Base-by-base conservation (phyloP, 2,329 filamentous ascomycete species). In the Chrysoporthe cubensis region DNA sequence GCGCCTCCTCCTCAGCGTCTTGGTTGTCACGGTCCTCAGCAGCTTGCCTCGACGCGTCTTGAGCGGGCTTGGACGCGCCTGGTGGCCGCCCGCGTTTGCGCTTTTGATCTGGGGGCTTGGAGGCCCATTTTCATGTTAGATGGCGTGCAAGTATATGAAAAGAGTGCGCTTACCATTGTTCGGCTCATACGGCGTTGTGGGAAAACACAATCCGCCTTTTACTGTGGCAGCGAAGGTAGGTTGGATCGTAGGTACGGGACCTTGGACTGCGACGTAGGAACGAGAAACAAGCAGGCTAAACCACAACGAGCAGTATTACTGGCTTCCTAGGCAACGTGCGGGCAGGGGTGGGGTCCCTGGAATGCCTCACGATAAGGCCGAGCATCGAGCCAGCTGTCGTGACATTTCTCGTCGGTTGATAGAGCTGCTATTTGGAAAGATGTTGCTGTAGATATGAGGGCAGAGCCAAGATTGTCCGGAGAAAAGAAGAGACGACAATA, bases 21-120 rank as follows among this genome's bases (percentile, higher is more conserved):
- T 54, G 57, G 34, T 64, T 64, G n/a, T 63, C 65, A 48, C 71
- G 56, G 43, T 48, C 52, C 21, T 59, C 59, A 52, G 46, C 66
- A 18, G 37, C 48, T 32, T 64, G 70, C 32, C 42, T 57, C 18
- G 74, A 72, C 73, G 73, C 74, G 75, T 64, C 71, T 26, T 68
- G 66, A 3, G 65, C 58, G 18, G 48, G 57, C 26, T 69, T 70
- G 7, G 72, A 73, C 72, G 75, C 71, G 71, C 64, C 71, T 2
- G 72, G 64, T 11, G 72, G 71, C 26, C 75, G 77, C 65, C 77
- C 78, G 71, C 79, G 79, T 72, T 77, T 78, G 52, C 75, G 73
- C 71, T 79, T 79, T 21, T 75, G 73, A 64, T 75, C 74, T 52
- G 74, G 69, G 34, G 70, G 68, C 37, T 71, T 66, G 5, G 73